Evolutionary conservation across 495 filamentous ascomycete species (phyloP).

Genomic region (Hypomontagnella monticulosa): DNA sequence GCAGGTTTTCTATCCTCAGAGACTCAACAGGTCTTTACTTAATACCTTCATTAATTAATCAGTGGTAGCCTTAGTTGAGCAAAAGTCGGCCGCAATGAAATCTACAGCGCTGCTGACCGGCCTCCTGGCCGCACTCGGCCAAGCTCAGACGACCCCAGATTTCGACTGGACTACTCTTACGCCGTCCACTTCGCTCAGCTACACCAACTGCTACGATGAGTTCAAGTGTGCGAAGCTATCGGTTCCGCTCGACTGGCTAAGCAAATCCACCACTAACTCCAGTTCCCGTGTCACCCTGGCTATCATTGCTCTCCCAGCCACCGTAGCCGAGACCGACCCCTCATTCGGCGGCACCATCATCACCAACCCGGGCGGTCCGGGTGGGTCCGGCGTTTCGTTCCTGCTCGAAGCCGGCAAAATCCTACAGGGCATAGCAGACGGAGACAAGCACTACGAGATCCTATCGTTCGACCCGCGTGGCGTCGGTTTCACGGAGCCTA

Average conservation of each 20-base stretch:
- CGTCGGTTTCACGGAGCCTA: conserved; percentile 50
- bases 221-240: conserved; percentile 36
- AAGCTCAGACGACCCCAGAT: conserved; percentile 6
- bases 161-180: conserved; percentile 35
- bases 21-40: not conserved
- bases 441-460: conserved; percentile 47
- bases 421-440: conserved; percentile 19
- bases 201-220: conserved; percentile 27
- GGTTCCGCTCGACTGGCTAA: conserved; percentile 40
- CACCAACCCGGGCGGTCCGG: conserved; percentile 37
- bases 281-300: conserved; percentile 25
- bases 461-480: conserved; percentile 59
- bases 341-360: conserved; percentile 41
- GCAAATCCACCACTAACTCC: conserved; percentile 13
- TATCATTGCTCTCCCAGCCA: conserved; percentile 31
- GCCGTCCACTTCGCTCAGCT: conserved; percentile 36
- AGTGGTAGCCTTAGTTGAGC: not conserved
- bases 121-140: conserved; percentile 15
- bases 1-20: not conserved
- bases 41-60: not conserved
- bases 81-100: not conserved
- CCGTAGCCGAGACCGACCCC: conserved; percentile 33
- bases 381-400: conserved; percentile 45
- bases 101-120: not conserved
- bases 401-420: conserved; percentile 29